Evolutionary conservation across 306 rosid genomes (phyloP), one percentile per base, ranked within the genome.

Genomic region (Cajanus cajan): DNA sequence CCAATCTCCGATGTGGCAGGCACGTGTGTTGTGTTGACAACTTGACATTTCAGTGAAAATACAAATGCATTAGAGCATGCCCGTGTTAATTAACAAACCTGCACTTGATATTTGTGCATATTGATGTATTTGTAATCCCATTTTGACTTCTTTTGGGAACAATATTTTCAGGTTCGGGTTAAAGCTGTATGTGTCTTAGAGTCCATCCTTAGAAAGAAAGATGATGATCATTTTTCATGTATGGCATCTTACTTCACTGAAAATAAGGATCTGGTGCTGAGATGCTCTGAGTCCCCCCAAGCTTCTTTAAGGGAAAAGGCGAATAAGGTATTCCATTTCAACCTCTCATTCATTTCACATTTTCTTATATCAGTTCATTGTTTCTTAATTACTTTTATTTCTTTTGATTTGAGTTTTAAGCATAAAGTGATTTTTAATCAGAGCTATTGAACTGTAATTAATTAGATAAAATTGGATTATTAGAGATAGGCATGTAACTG

Each of bases 1-100:
- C 68, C 94, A 90, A 57, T 87, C 97, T 86, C 98, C 99, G 59
- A 67, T 86, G 80, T 96, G 99, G 99, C 99, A 96, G 99, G 99
- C 85, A 95, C 58, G 89, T 77, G 69, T 36, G 16, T 82, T 52
- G 47, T 76, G 72, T 87, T 84, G n/a, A n/a, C n/a, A n/a, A n/a
- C n/a, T n/a, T n/a, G 25, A 48, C 62, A 14, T 64, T 33, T 25
- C 39, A 51, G 25, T 22, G 36, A 44, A 66, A 44, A 36, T 55
- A 57, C 71, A 18, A 71, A 71, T 34, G 43, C 39, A 37, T 13
- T 5, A 67, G 4, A 63, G 79, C 13, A 68, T 61, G 48, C 54
- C 36, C 22, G 16, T 65, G 12, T 68, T 39, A 67, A 71, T 74
- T 10, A 58, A 28, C 28, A 34, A 24, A 33, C 43, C 18, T 24